Conservation (phyloP, 352 stramenopile species). For the Phytopythium helicoides region DNA sequence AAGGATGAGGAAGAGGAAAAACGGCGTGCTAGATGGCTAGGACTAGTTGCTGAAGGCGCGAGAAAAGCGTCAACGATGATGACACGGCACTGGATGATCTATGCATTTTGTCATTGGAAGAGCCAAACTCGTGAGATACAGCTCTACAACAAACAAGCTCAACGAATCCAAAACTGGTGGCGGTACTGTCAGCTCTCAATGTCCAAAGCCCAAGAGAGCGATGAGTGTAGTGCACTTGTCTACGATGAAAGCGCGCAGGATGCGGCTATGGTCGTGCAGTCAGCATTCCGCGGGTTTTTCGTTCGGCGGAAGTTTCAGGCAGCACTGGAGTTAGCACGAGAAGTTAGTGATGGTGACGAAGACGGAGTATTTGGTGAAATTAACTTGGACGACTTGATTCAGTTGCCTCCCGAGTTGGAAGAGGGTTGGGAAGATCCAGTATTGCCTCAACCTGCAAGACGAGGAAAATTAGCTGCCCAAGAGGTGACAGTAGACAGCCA, state of each 20-base stretch:
- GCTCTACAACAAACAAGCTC: not conserved
- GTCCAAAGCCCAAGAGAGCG: not conserved
- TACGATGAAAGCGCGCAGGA: conserved; percentile 7
- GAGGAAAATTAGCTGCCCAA: no score
- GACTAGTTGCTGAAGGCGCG: no score
- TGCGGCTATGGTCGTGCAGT: conserved; percentile 57
- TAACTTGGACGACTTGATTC: conserved; percentile 55
- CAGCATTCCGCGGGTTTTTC: conserved; percentile 65
- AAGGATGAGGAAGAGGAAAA: conserved; percentile 7
- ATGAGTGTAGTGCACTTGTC: not conserved
- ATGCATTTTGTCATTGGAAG: no score
- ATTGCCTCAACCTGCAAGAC: conserved; percentile 13
- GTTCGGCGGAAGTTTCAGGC: conserved; percentile 64
- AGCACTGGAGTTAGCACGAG: conserved; percentile 47
- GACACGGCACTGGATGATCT: no score
- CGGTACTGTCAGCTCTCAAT: not conserved
- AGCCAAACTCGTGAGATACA: not conserved
- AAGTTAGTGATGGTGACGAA: conserved; percentile 18
- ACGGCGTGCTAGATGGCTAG: conserved; percentile 6
- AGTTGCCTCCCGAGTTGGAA: conserved; percentile 46
- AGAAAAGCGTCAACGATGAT: no score
- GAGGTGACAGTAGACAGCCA: no score
- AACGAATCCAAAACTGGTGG: not conserved
- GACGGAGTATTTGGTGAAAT: conserved; percentile 43
- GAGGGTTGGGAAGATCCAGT: conserved; percentile 61